phyloP scores from a whole-genome alignment of 2,329 filamentous ascomycete genomes.

The Ceratocystiopsis sp. region DNA sequence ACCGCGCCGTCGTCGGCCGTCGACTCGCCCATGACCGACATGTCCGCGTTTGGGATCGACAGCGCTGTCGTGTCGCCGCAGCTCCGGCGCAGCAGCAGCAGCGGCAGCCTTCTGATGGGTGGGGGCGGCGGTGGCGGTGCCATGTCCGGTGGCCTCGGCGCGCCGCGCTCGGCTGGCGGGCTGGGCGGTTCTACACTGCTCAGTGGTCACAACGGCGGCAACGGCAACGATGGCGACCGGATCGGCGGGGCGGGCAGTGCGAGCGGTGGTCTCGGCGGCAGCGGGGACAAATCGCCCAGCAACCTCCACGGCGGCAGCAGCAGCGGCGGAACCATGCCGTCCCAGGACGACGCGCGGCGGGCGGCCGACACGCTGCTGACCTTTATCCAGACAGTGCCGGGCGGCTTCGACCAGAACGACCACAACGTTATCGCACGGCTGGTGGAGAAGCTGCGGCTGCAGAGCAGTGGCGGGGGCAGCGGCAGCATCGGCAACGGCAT shows the following conservation, averaged over 20 bases:
- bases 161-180: constrained; percentile 12
- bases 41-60: constrained; percentile 21
- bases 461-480: constrained; percentile 13
- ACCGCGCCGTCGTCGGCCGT: constrained; percentile 34
- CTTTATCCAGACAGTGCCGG: constrained; percentile 57
- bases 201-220: background rate
- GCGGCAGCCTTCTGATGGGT: constrained; percentile 22
- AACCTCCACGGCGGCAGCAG: constrained; percentile 30
- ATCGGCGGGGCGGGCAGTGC: too few relatives aligned
- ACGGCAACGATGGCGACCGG: background rate
- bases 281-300: constrained; percentile 8
- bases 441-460: constrained; percentile 69
- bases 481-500: constrained; percentile 24
- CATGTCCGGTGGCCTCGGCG: constrained; percentile 7
- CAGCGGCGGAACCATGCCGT: constrained; percentile 49
- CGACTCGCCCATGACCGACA: constrained; percentile 33
- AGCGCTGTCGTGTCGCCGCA: constrained; percentile 24
- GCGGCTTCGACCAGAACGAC: constrained; percentile 58
- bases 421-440: constrained; percentile 63
- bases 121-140: too few relatives aligned
- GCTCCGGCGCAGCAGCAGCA: constrained; percentile 35
- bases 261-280: background rate
- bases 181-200: constrained; percentile 4
- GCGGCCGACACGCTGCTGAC: constrained; percentile 68
- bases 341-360: constrained; percentile 68